Evolutionary conservation across 306 rosid species (phyloP), one percentile per base, ranked within the genome.

Genomic region (Medicago ruthenica): DNA sequence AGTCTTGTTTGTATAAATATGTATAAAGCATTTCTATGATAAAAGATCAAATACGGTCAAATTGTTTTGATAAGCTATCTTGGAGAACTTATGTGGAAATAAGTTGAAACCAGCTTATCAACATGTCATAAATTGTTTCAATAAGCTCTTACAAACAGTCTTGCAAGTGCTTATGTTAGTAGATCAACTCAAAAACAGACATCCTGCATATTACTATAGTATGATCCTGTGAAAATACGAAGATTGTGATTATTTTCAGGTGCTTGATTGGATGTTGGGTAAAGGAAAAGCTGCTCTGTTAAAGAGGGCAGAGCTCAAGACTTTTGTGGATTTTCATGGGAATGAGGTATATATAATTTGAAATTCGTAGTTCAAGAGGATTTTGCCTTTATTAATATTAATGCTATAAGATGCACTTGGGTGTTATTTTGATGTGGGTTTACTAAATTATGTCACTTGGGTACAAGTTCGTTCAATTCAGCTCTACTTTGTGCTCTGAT

Each of bases 251-350:
- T 59, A 31, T 51, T 68, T 80, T 22, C 84, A 95, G 98, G 92
- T 92, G 79, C 92, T 95, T 75, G 99, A 95, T 82, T 88, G 93
- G 89, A 90, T 95, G 99, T 79, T 95, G 84, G 99, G 99, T 51
- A 90, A 95, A 85, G 99, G 99, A 74, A 97, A 95, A 42, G 85
- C 92, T 62, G 99, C 89, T 67, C 96, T 95, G 75, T 89, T 95
- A 59, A 88, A 89, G 87, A 89, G 99, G 84, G 99, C 99, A 20
- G 99, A 95, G 86, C 97, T 95, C 70, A 90, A 95, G 84, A 95
- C 99, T 75, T 92, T 95, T 80, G 97, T 95, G 71, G 80, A 83
- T 83, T 95, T 95, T 85, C 99, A 95, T 77, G 99, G 99, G 50
- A 95, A 95, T 71, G 99, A 95, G 99, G 99, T 95, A 81, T 58